Conservation (phyloP, 805 yeast genomes). For the Candida orba region DNA sequence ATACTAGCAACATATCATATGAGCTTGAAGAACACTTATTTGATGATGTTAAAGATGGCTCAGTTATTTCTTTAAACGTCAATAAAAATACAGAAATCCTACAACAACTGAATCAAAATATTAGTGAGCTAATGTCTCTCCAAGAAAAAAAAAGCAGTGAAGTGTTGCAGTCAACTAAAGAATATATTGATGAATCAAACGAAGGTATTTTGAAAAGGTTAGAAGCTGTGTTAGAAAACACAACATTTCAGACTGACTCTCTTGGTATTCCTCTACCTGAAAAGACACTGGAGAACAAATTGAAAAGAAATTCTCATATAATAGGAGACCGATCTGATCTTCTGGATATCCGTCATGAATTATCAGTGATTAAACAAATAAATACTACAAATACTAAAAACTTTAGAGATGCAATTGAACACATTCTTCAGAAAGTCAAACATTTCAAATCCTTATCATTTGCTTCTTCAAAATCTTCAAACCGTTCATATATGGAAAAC, state of each 20-base stretch:
- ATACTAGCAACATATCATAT: slow-evolving; percentile 51
- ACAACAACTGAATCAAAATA: slow-evolving; percentile 11
- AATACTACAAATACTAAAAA: slow-evolving; percentile 37
- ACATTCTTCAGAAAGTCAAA: slow-evolving; percentile 38
- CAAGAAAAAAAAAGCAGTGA: slow-evolving; percentile 10
- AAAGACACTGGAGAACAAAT: neutral
- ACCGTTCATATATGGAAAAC: slow-evolving; percentile 59
- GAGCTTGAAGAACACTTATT: slow-evolving; percentile 70
- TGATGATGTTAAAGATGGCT: slow-evolving; percentile 51
- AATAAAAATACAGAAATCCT: slow-evolving; percentile 25
- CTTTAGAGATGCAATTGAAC: slow-evolving; percentile 36
- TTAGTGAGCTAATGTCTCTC: slow-evolving; percentile 15
- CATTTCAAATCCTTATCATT: slow-evolving; percentile 45
- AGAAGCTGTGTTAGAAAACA: slow-evolving; percentile 8
- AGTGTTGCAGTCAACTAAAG: slow-evolving; percentile 13
- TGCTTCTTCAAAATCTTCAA: slow-evolving; percentile 27
- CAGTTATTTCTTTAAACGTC: slow-evolving; percentile 52
- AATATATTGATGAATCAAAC: slow-evolving; percentile 22
- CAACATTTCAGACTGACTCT: neutral
- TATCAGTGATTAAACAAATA: slow-evolving; percentile 52
- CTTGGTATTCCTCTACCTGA: too few species aligned
- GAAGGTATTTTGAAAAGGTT: slow-evolving; percentile 14
- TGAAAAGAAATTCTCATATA: slow-evolving; percentile 2
- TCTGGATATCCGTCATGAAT: slow-evolving; percentile 46
- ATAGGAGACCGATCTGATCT: slow-evolving; percentile 19